Base-by-base conservation (phyloP, 2,329 filamentous ascomycete species). In the Colletotrichum magnum region DNA sequence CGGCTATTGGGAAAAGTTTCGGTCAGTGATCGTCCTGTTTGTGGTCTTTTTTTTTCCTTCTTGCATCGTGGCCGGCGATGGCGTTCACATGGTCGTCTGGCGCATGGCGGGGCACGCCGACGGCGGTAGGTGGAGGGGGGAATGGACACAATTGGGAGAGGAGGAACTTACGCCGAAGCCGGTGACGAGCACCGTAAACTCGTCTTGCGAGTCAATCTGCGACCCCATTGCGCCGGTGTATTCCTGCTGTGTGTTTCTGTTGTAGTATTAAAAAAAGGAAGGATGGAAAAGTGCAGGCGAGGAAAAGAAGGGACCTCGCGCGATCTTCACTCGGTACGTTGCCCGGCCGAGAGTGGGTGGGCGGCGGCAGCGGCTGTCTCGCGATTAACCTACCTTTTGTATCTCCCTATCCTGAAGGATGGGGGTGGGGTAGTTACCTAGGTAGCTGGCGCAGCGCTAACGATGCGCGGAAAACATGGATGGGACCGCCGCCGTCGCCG, bases 161-260 rank as follows among this genome's bases (percentile, higher is more conserved):
- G 36, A 58, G 57, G 48, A 56, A 84, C 83, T 68, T 83, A 91
- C 89, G 65, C 82, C 86, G 75, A 90, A 91, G 66, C 89, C 89
- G 15, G 88, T 90, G 72, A 91, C 86, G 68, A 90, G 80, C 66
- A 90, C 85, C 26, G 83, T 88, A 70, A 89, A 77, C 74, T 90
- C 88, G 48, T 88, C 82, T 58, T 81, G 75, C 18, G 79, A 74
- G 51, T 74, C 73, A 26, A 74, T 72, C 56, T 79, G 77, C 1
- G 79, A 82, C n/a, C 79, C 79, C 80, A 82, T 81, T 41, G 60
- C 45, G 64, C 32, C 53, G 21, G 32, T 43, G 32, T 43, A n/a
- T 13, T 36, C 47, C 6, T 43, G 41, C 18, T 18, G 18, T 18
- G 15, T 43, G 41, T 43, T 6, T 28, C 12, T 50, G 24, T 50